Base-by-base conservation (phyloP, 176 grass and related monocot species). In the Musa troglodytarum region DNA sequence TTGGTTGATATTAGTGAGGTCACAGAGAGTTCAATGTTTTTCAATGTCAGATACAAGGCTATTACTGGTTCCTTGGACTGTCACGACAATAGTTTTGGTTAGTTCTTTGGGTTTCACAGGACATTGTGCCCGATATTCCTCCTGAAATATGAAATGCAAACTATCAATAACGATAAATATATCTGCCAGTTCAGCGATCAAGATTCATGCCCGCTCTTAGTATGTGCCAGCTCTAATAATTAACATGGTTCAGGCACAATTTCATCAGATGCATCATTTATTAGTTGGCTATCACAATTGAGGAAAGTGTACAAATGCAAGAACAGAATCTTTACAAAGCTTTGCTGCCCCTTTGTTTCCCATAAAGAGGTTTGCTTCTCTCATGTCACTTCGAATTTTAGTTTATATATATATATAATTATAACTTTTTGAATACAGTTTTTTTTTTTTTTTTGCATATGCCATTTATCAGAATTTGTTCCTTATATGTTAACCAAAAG, bases 81-180 rank as follows among this genome's bases (percentile, higher is more conserved):
- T 49, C 52, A 73, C 52, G 25, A 52, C 53, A 25, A 73, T 55
- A 25, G 71, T 51, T 21, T 12, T 26, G 0, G 10, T 73, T 54
- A 54, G 52, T 13, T 73, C 53, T 73, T 14, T n/a, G 26, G 19
- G 21, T 55, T 53, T 73, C 52, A 25, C 20, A 73, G 51, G 11
- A 25, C 10, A 28, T 73, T 54, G 21, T 14, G 13, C 11, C 22
- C 28, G 52, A 54, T 10, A 8, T 73, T 28, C 71, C 50, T 56
- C 25, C 17, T 54, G 52, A 73, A 51, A 50, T 19, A 9, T 70
- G 28, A 10, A 70, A 53, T 73, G 71, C 54, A 17, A 54, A 26
- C 71, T 73, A 26, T 26, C 54, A 23, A 73, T 73, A 54, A 23
- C 24, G 71, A 73, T 52, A 73, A 73, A 73, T 54, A 25, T 26